Base-by-base conservation (phyloP, 192 early-diverging fungal species). In the Chytriomyces confervae region DNA sequence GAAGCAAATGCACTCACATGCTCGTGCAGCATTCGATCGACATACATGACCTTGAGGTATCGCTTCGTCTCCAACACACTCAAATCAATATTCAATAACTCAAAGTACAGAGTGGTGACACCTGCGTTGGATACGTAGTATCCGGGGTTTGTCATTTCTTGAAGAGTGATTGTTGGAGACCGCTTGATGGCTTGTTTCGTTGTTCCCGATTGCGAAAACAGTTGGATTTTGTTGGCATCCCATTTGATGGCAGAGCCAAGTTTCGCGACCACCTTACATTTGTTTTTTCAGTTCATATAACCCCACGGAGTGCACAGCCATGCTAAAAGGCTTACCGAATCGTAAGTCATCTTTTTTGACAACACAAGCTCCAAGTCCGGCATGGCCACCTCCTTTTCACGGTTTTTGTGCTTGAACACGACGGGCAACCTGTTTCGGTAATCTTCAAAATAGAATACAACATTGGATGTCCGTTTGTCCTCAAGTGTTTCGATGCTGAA, bases 41-140 rank as follows among this genome's bases (percentile, higher is more conserved):
- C 83, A 78, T 82, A 93, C 6, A 76, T 86, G 5, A 97, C 85
- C 46, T 91, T 93, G 16, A 96, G 67, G 62, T 76, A 78, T 48
- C 91, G 88, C 83, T 95, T 95, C 44, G 77, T 91, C 69, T 97
- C 96, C 29, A 97, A 82, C 81, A 97, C 95, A 43, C 83, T 79
- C 24, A 97, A 83, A 50, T 88, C 84, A 27, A 96, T 86, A 49
- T 95, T 91, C 50, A 97, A 72, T 47, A 95, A 83, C 80, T 98
- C 96, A 82, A 95, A 98, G 69, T 84, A 88, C 16, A 98, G 69
- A 10, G 83, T 70, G 49, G 84, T 84, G 61, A 83, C 80, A 49
- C 78, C 62, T 18, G 13, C 20, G 50, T 61, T 24, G 11, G 69
- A 27, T 57, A 60, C 51, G 57, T 83, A 75, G 45, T 74, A 73